Percentiles rank a stretch among this genome's conserved stretches.
These are phyloP conservation scores for Cyberlindnera xylosilytica DNA, from an alignment of 805 yeast species.

Conservation along the genomic window DNA sequence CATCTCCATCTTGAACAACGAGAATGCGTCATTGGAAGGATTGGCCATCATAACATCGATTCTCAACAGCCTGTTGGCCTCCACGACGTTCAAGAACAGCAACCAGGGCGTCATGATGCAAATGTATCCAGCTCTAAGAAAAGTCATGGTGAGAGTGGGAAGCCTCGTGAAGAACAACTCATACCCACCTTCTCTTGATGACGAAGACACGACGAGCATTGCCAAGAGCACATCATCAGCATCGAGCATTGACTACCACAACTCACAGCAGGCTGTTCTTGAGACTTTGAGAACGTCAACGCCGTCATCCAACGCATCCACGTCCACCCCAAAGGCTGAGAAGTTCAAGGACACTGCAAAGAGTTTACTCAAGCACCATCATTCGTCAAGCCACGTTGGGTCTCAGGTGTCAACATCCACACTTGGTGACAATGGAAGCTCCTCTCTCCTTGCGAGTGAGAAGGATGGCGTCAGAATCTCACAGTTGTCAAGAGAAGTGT, in stretches of 20 bases:
- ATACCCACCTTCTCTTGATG: slow-evolving; percentile 18
- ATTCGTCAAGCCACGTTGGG: slow-evolving; percentile 18
- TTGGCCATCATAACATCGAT: slow-evolving; percentile 36
- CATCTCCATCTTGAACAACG: slow-evolving; percentile 27
- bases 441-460: slow-evolving; percentile 12
- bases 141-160: slow-evolving; percentile 23
- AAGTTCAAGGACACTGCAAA: slow-evolving; percentile 26
- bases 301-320: slow-evolving; percentile 19
- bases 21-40: slow-evolving; percentile 29
- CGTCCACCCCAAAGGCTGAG: slow-evolving; percentile 23
- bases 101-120: slow-evolving; percentile 26
- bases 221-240: slow-evolving; percentile 18
- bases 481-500: slow-evolving; percentile 24
- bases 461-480: slow-evolving; percentile 11
- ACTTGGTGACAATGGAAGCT: slow-evolving; percentile 15
- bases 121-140: slow-evolving; percentile 32
- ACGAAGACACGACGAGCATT: slow-evolving; percentile 17
- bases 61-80: slow-evolving; percentile 30
- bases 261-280: slow-evolving; percentile 2
- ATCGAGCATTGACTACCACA: slow-evolving; percentile 17
- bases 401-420: slow-evolving; percentile 2
- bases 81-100: slow-evolving; percentile 26
- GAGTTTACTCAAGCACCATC: slow-evolving; percentile 24
- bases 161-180: slow-evolving; percentile 20
- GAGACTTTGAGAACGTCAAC: slow-evolving; percentile 18